Conservation (phyloP, 768 basidiomycete species). For the Suillus lakei region DNA sequence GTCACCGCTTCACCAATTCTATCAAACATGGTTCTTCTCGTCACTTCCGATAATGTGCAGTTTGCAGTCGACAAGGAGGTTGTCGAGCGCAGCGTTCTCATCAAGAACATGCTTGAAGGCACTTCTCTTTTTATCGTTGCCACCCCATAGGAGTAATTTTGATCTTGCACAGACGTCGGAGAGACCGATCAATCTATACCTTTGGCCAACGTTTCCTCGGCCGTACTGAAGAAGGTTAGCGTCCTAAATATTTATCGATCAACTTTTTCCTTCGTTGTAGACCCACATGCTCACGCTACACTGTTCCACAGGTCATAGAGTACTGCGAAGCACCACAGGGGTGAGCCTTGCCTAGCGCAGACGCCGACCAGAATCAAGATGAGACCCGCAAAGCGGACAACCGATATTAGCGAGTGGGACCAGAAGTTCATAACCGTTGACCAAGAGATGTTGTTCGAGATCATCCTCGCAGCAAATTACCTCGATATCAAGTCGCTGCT, state of each 20-base stretch:
- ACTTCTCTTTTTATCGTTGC: constrained; percentile 9
- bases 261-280: not conserved
- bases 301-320: constrained; percentile 77
- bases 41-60: constrained; percentile 94
- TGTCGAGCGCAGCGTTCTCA: constrained; percentile 92
- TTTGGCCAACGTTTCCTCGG: constrained; percentile 91
- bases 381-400: constrained; percentile 98
- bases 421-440: constrained; percentile 98
- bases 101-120: constrained; percentile 99
- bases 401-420: constrained; percentile 99
- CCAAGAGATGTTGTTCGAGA: constrained; percentile 99
- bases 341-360: constrained; percentile 90
- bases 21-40: constrained; percentile 78
- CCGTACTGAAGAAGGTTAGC: constrained; percentile 88
- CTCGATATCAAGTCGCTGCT: constrained; percentile 98
- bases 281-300: not conserved
- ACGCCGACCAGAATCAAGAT: constrained; percentile 81
- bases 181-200: constrained; percentile 95
- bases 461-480: constrained; percentile 99
- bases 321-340: constrained; percentile 99
- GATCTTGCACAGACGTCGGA: constrained; percentile 72
- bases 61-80: constrained; percentile 94
- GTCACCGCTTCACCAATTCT: not conserved
- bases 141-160: constrained; percentile 5
- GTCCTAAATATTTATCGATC: not conserved